Conservation (phyloP, 352 stramenopile species). For the Globisporangium nunn region DNA sequence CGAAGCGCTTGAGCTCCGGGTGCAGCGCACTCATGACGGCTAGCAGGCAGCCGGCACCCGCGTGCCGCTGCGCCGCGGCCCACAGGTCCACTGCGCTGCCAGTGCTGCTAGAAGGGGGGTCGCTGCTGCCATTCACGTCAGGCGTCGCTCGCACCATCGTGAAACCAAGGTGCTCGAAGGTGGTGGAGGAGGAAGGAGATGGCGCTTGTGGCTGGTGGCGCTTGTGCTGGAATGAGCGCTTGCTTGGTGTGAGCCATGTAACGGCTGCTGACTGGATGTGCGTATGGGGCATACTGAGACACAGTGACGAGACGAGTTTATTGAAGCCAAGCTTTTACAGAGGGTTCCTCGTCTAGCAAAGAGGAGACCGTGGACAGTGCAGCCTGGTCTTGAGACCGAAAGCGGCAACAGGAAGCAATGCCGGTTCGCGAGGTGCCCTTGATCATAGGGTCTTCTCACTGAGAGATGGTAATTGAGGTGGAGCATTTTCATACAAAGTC, state of each 20-base stretch:
- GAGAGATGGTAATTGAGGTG: too few species aligned
- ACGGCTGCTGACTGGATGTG: neutral
- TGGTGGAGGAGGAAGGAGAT: too few species aligned
- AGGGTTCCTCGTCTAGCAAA: neutral
- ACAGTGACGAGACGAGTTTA: neutral
- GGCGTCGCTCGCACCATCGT: neutral
- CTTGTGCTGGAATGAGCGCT: too few species aligned
- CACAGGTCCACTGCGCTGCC: conserved; percentile 3
- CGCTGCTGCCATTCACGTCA: neutral
- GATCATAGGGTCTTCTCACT: too few species aligned
- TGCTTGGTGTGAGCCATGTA: neutral
- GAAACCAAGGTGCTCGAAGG: neutral
- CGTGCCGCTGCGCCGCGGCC: conserved; percentile 2
- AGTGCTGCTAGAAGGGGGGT: neutral
- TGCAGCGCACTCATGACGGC: conserved; percentile 9
- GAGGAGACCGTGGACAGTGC: too few species aligned
- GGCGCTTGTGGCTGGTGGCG: too few species aligned
- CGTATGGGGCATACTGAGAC: neutral
- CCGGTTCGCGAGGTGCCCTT: too few species aligned
- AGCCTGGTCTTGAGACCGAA: too few species aligned
- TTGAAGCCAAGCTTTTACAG: neutral
- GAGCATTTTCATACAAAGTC: too few species aligned
- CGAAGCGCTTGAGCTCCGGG: conserved; percentile 7
- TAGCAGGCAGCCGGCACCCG: conserved; percentile 3
- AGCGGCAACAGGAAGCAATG: too few species aligned